Evolutionary conservation across 1,284 basidiomycete species (phyloP).

Genomic region (Pyrrhoderma lamaoense): DNA sequence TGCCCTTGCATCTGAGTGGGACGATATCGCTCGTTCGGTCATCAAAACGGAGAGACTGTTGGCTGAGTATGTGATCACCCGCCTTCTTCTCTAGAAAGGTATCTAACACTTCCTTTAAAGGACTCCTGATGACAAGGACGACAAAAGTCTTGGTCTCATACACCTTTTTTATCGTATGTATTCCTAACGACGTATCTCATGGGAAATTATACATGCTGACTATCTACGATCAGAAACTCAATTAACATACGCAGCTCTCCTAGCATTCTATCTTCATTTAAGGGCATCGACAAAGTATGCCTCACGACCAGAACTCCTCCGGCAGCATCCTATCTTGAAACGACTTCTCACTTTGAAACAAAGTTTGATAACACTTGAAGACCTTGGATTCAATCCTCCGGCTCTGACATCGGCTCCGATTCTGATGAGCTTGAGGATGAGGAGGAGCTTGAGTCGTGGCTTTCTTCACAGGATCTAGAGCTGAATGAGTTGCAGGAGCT

Average conservation of each 20-base stretch:
- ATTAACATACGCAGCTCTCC: slow-evolving; percentile 82
- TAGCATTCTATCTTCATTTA: slow-evolving; percentile 91
- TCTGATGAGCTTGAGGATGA: slow-evolving; percentile 24
- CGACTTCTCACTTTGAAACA: slow-evolving; percentile 85
- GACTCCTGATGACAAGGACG: slow-evolving; percentile 38
- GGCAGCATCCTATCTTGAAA: slow-evolving; percentile 70
- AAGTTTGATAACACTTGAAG: slow-evolving; percentile 75
- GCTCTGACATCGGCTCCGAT: slow-evolving; percentile 34
- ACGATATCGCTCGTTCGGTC: slow-evolving; percentile 53
- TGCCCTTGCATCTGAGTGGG: slow-evolving; percentile 74
- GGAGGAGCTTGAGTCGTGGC: slow-evolving; percentile 21
- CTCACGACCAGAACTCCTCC: slow-evolving; percentile 55
- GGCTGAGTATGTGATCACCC: slow-evolving; percentile 39
- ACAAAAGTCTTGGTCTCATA: slow-evolving; percentile 53
- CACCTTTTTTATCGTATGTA: slow-evolving; percentile 72
- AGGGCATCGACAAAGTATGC: slow-evolving; percentile 62
- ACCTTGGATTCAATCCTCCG: slow-evolving; percentile 64
- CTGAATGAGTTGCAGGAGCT: slow-evolving; percentile 53
- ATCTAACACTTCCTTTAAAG: slow-evolving; percentile 29
- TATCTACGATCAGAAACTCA: slow-evolving; percentile 57
- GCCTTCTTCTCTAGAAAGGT: not conserved
- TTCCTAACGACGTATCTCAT: slow-evolving; percentile 1
- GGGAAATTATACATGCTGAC: slow-evolving; percentile 5
- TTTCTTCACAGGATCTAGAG: slow-evolving; percentile 21
- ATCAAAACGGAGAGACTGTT: slow-evolving; percentile 48